Evolutionary conservation across 768 basidiomycete species (phyloP).

Genomic region (Auriscalpium orientale): DNA sequence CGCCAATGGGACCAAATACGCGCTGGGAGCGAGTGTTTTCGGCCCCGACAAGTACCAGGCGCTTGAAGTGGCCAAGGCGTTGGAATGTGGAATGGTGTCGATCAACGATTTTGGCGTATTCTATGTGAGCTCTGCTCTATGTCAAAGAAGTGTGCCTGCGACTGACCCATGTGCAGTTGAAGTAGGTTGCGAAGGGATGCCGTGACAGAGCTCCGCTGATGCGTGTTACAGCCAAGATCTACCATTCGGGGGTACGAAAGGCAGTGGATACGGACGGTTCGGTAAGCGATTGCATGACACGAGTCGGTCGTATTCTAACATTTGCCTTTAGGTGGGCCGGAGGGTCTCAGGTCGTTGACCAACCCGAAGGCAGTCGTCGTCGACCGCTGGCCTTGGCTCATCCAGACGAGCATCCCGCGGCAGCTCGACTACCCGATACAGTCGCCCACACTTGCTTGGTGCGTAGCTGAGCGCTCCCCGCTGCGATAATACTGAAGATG

Average conservation of each 20-base stretch:
- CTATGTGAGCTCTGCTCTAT: conserved; percentile 47
- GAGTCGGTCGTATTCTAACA: conserved; percentile 7
- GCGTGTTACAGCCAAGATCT: conserved; percentile 61
- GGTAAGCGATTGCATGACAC: conserved; percentile 35
- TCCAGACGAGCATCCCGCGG: conserved; percentile 81
- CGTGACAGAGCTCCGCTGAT: too few relatives aligned
- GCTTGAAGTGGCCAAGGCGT: conserved; percentile 65
- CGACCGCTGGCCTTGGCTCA: conserved; percentile 77
- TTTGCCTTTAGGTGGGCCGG: conserved; percentile 64
- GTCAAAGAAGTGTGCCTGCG: conserved; percentile 2
- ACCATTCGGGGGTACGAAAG: conserved; percentile 91
- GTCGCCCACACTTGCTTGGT: conserved; percentile 72
- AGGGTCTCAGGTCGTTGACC: conserved; percentile 84
- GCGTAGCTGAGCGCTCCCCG: conserved; percentile 20
- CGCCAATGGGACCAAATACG: conserved; percentile 84
- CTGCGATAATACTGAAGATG: neutral
- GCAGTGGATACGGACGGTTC: conserved; percentile 90
- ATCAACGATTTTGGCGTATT: conserved; percentile 91
- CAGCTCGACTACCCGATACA: conserved; percentile 82
- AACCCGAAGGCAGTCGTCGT: conserved; percentile 82
- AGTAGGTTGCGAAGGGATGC: conserved; percentile 34
- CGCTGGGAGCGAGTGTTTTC: conserved; percentile 91
- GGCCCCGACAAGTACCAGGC: conserved; percentile 79
- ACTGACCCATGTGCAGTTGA: conserved; percentile 39
- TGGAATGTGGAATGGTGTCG: conserved; percentile 96